Percentiles rank a stretch among this genome's conserved stretches.
Conservation (phyloP, 176 grass and related monocot species). For the Metroxylon sagu region DNA sequence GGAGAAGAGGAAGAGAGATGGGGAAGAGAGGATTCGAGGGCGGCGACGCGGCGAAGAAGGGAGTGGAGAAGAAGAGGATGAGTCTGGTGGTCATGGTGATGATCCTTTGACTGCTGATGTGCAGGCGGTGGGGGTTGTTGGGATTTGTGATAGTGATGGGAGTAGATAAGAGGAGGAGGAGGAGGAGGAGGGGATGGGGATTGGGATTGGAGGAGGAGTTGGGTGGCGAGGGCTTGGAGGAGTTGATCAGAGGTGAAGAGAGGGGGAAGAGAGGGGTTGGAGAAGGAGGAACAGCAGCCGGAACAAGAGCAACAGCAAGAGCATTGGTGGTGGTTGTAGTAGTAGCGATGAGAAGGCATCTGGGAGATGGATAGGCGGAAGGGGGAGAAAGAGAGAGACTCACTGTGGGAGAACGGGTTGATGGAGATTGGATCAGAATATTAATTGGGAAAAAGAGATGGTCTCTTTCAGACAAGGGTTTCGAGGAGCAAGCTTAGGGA, state of each 20-base stretch:
- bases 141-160: constrained; percentile 25
- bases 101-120: too few species aligned
- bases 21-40: constrained; percentile 51
- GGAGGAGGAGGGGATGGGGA: background rate
- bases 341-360: background rate
- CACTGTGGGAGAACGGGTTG: too few species aligned
- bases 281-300: background rate
- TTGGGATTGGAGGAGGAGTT: constrained; percentile 31
- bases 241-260: constrained; percentile 6
- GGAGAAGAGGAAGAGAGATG: constrained; percentile 11
- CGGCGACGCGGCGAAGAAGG: constrained; percentile 57
- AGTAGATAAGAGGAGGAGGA: constrained; percentile 9
- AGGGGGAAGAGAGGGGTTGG: constrained; percentile 12
- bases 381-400: too few species aligned
- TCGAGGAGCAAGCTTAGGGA: too few species aligned
- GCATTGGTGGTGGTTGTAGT: background rate
- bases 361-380: background rate
- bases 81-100: background rate
- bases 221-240: constrained; percentile 15
- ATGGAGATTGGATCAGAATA: too few species aligned
- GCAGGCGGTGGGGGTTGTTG: constrained; percentile 3
- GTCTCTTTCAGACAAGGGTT: too few species aligned
- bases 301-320: constrained; percentile 6
- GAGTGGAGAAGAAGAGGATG: constrained; percentile 46
- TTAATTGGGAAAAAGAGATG: too few species aligned